Conservation (phyloP, 1,139 yeast genomes). For the Candida tetrigidarum region DNA sequence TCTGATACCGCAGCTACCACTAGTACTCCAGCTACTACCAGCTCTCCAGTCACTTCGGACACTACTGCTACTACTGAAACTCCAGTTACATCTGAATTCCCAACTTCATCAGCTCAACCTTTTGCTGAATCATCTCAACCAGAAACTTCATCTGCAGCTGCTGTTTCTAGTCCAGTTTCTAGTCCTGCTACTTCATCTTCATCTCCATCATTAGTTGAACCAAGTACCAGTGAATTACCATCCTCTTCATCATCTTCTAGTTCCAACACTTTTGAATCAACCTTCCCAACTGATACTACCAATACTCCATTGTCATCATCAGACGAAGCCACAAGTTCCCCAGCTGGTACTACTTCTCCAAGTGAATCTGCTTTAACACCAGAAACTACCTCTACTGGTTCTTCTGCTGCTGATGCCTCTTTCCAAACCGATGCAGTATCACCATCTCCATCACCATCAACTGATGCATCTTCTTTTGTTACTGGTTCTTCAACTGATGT, state of each 20-base stretch:
- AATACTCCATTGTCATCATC: neutral
- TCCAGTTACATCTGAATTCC: neutral
- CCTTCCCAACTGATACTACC: neutral
- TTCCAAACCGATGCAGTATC: neutral
- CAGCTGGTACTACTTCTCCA: neutral
- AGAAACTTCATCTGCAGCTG: neutral
- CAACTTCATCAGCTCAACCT: too few relatives aligned
- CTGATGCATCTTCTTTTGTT: neutral
- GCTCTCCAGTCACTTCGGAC: neutral
- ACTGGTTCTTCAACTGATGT: neutral
- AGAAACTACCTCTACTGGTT: neutral
- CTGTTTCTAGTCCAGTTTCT: neutral
- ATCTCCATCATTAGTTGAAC: constrained; percentile 1
- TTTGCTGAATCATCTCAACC: too few relatives aligned
- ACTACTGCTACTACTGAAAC: constrained; percentile 1
- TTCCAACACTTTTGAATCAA: neutral
- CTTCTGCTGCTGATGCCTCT: neutral
- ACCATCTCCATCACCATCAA: neutral
- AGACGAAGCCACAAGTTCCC: neutral
- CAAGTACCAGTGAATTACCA: constrained; percentile 2
- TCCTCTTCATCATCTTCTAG: constrained; percentile 3
- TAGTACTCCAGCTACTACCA: constrained; percentile 2
- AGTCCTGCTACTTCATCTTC: neutral
- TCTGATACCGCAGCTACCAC: neutral
- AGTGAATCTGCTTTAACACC: neutral